Evolutionary conservation across 2,329 filamentous ascomycete genomes (phyloP).

Genomic region (Chrysoporthe deuterocubensis): DNA sequence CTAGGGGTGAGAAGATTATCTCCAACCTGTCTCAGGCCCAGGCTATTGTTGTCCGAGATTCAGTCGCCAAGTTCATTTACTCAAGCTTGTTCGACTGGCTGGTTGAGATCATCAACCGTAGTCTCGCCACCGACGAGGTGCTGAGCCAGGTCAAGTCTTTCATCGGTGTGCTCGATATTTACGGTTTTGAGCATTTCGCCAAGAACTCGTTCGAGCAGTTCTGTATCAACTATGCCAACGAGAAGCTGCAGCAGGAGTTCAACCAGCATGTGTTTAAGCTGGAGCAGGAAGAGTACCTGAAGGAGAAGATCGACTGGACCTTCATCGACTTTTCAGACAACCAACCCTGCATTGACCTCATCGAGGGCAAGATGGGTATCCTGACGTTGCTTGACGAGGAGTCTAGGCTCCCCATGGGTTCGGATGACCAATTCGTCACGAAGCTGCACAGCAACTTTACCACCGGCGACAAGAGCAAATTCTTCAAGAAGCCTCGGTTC

Average conservation of each 20-base stretch:
- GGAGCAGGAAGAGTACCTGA: constrained; percentile 96
- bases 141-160: constrained; percentile 82
- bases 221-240: constrained; percentile 99
- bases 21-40: constrained; percentile 94
- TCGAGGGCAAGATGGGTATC: constrained; percentile 95
- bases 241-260: constrained; percentile 98
- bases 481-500: constrained; percentile 98
- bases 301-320: constrained; percentile 97
- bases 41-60: constrained; percentile 92
- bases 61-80: constrained; percentile 98
- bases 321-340: constrained; percentile 99
- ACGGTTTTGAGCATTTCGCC: constrained; percentile 98
- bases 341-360: constrained; percentile 97
- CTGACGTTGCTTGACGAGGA: constrained; percentile 93
- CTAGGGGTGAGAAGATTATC: constrained; percentile 94
- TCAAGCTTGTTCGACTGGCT: constrained; percentile 99
- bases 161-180: constrained; percentile 98
- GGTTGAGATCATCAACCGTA: constrained; percentile 93
- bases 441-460: constrained; percentile 96
- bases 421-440: constrained; percentile 93
- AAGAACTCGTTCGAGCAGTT: constrained; percentile 99
- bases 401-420: constrained; percentile 94
- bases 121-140: constrained; percentile 87
- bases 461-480: constrained; percentile 80
- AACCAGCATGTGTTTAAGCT: constrained; percentile 99